phyloP scores from a whole-genome alignment of 495 filamentous ascomycete species.

The Talaromyces trachyspermus region DNA sequence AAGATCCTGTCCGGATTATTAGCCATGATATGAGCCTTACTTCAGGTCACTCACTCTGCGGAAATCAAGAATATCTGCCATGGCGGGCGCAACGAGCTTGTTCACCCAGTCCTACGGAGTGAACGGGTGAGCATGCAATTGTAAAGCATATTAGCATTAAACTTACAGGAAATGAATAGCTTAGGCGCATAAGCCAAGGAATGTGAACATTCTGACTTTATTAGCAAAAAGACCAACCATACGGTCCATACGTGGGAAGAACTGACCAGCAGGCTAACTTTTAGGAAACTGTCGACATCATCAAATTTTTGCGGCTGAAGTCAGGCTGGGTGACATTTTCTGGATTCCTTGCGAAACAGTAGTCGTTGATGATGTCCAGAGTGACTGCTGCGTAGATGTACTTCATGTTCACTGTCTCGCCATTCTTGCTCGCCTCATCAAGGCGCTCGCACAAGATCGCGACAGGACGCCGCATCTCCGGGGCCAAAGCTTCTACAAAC shows the following conservation, averaged over 20 bases:
- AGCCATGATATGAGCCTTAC: not conserved
- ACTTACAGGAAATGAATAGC: slow-evolving; percentile 1
- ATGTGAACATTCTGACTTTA: slow-evolving; percentile 1
- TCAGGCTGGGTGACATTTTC: not conserved
- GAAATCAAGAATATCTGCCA: not conserved
- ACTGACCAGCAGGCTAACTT: slow-evolving; percentile 8
- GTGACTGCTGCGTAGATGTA: slow-evolving; percentile 18
- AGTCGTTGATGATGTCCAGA: slow-evolving; percentile 36
- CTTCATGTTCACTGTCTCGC: not conserved
- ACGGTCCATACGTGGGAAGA: not conserved
- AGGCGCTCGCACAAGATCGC: not conserved
- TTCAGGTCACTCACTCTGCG: not conserved
- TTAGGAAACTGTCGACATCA: not conserved
- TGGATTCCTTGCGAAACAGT: slow-evolving; percentile 21
- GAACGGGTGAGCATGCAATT: not conserved
- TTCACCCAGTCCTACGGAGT: not conserved
- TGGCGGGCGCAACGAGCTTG: not conserved
- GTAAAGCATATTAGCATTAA: not conserved
- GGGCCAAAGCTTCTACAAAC: not conserved
- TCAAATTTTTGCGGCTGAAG: not conserved
- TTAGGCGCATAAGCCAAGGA: slow-evolving; percentile 2
- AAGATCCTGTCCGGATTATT: not conserved
- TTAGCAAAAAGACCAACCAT: not conserved
- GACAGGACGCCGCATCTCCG: not conserved
- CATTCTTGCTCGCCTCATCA: not conserved